Base-by-base conservation (phyloP, 2,329 filamentous ascomycete species). In the Venturiaceae sp. region DNA sequence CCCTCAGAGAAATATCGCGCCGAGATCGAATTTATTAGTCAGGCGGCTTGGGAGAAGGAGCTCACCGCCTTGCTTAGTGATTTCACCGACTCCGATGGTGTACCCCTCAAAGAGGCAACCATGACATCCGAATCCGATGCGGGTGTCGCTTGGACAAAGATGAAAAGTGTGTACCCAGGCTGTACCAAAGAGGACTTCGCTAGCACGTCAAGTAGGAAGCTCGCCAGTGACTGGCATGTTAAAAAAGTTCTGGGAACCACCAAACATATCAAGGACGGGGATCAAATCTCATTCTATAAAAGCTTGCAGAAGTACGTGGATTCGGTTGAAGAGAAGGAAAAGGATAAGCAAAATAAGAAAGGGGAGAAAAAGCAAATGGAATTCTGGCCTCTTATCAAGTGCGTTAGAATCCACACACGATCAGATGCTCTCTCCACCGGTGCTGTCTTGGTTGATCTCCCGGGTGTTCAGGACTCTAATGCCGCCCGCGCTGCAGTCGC, bases 391-490 rank as follows among this genome's bases (percentile, higher is more conserved):
- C 67, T 82, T 36, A 78, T 82, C 63, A 80, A 78, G 60, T 77
- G 79, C 1, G 78, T 83, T 28, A 74, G 76, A 37, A 74, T 83
- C 32, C 78, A 76, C 61, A 73, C 74, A 6, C 82, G 79, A 64
- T 72, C 79, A 0, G 66, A 74, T 11, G 77, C 74, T 1, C 66
- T 83, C 3, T 74, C 77, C 0, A 82, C 80, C 14, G 80, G 81
- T 3, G 78, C 78, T 3, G 75, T 1, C 72, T 83, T 57, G 81
- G 83, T 14, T 80, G 41, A 86, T 65, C 68, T 86, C 9, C 83
- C 83, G 5, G 82, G 83, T 44, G 74, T 82, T 0, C 77, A 81
- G 14, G 83, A 86, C 63, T 77, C 77, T 0, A 86, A 86, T 64
- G 76, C 80, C 3, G 83, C 83, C 36, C 75, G 83, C 54, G 76